Conservation (phyloP, 768 basidiomycete species). For the Arthromyces matolae region DNA sequence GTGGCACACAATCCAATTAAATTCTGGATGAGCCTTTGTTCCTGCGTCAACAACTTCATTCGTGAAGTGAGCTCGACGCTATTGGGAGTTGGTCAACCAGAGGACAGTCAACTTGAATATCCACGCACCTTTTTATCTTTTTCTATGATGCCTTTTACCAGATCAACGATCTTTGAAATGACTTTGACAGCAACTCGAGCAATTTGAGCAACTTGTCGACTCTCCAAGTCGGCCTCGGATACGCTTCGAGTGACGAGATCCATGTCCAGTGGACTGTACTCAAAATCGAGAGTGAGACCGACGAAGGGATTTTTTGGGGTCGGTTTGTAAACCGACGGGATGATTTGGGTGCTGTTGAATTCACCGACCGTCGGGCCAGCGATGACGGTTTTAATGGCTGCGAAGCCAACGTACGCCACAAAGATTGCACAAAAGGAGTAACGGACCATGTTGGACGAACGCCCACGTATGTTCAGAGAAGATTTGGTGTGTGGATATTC, state of each 20-base stretch:
- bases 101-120: not conserved
- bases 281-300: conserved; percentile 5
- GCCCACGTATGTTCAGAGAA: conserved; percentile 13
- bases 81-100: not conserved
- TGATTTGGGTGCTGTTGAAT: conserved; percentile 6
- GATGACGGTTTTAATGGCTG: conserved; percentile 1
- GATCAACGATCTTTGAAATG: conserved; percentile 1
- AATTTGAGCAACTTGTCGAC: conserved; percentile 5
- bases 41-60: conserved; percentile 6
- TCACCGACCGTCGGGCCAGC: conserved; percentile 1
- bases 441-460: conserved; percentile 9
- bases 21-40: conserved; percentile 3
- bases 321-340: not conserved
- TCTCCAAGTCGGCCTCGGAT: conserved; percentile 5
- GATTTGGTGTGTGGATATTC: conserved; percentile 2
- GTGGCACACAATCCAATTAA: conserved; percentile 20
- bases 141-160: conserved; percentile 5
- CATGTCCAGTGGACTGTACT: not conserved
- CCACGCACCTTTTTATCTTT: conserved; percentile 10
- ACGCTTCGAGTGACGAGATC: not conserved
- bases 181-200: conserved; percentile 5
- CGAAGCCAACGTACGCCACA: conserved; percentile 4
- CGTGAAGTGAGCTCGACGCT: conserved; percentile 8
- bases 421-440: not conserved
- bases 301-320: conserved; percentile 9